Evolutionary conservation across 139 green algal species (phyloP), one percentile per base, ranked within the genome.

Genomic region (Closterium sp.): DNA sequence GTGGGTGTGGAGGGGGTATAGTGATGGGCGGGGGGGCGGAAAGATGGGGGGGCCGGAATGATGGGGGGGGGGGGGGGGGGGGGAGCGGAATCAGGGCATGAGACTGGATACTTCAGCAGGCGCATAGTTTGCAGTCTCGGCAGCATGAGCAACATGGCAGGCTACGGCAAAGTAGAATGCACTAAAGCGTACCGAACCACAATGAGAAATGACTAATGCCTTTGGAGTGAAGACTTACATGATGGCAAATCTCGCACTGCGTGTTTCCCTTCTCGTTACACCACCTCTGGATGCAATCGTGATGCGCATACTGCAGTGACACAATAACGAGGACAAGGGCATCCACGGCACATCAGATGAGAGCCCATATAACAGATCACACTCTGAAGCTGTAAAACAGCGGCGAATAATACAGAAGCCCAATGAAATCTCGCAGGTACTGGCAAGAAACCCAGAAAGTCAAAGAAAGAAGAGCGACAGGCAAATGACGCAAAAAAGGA

Each of bases 241-340:
- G 32, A 91, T 89, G 31, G 89, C 89, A 91, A 2, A 91, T 87
- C n/a, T 91, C 89, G 69, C 89, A 91, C 25, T 34, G 30, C 9
- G 89, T 89, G 66, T 91, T 84, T 16, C 89, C 64, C 33, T 91
- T 91, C 66, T 91, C 89, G 31, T 91, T 89, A 21, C 64, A 91
- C 89, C 89, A 91, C 69, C 89, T 85, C 89, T 91, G 89, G 84
- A 91, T 89, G 89, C 89, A 91, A 28, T 91, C 31, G 23, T 33
- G 66, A 35, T 91, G 89, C 89, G 89, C 89, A 43, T 91, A 91
- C 89, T 91, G 64, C 89, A 76, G 55, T 28, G 55, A 76, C 55
- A 28, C 55, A 76, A 76, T 12, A 76, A 76, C 55, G 16, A 19
- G 55, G 55, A 76, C 55, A 28, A 6, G 55, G 55, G 55, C 55